Base-by-base conservation (phyloP, 2,329 filamentous ascomycete genomes). In the Monilinia vaccinii-corymbosi region DNA sequence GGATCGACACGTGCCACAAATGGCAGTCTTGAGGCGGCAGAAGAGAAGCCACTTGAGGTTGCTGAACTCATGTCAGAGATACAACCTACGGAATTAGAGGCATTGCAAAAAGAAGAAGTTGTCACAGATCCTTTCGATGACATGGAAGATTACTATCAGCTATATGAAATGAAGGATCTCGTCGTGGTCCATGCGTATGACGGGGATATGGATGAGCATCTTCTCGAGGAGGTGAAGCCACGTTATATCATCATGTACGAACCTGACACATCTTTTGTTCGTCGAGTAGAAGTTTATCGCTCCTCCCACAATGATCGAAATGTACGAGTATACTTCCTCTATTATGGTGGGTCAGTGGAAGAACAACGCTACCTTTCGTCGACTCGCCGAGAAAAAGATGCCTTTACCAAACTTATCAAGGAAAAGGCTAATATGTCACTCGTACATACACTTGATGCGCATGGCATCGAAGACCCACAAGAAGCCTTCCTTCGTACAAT, bases 201-300 rank as follows among this genome's bases (percentile, higher is more conserved):
- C 62, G 92, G 92, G 13, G 94, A 97, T 71, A 88, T 93, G 77
- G 94, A 99, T 72, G 94, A 97, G 71, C 90, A 96, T 72, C 81
- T 97, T n/a, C 81, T 99, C 1, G 93, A 99, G 72, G 94, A 99
- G 74, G 81, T 94, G 61, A 91, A 89, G 70, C 94, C 94, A 38
- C 86, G 89, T 62, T 97, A 97, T 73, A 91, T 99, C 61, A 88
- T 99, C 75, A 97, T 99, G 94, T 99, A 97, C 73, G 94, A 97
- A 72, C 93, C 94, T 1, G 91, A 97, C 66, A 85, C 93, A 3
- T 86, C 93, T 3, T 99, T 99, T 73, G 96, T 97, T 69, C 85
- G 94, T 16, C 82, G 93, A 42, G 88, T 99, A 23, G 94, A 99
- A 72, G 92, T 97, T 2, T 99, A 97, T 74, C 86, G 94, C 44